phyloP scores from a whole-genome alignment of 1,284 basidiomycete genomes.

The Puccinia polysora region DNA sequence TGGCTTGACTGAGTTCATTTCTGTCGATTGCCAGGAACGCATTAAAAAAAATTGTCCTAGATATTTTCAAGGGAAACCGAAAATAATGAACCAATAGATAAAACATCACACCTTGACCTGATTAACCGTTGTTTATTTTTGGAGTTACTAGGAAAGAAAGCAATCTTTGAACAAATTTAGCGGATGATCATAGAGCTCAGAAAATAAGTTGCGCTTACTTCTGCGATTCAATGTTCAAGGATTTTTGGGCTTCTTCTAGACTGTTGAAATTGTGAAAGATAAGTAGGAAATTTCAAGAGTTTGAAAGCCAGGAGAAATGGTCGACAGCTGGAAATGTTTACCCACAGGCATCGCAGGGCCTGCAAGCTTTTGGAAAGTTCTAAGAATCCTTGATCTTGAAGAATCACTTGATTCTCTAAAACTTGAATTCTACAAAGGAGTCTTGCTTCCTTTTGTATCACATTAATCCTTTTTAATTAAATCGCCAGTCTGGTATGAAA shows the following conservation, averaged over 20 bases:
- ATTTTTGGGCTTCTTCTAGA: background rate
- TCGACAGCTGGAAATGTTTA: too few relatives aligned
- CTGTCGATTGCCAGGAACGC: too few relatives aligned
- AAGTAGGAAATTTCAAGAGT: background rate
- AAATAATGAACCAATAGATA: too few relatives aligned
- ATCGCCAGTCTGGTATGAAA: too few relatives aligned
- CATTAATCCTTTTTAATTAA: too few relatives aligned
- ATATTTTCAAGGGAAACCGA: too few relatives aligned
- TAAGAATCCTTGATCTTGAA: background rate
- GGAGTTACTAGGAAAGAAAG: too few relatives aligned
- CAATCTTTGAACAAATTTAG: too few relatives aligned
- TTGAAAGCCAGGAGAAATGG: background rate
- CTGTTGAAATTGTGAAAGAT: background rate
- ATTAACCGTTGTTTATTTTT: background rate
- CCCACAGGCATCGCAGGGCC: background rate
- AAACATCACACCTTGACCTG: slow-evolving; percentile 14
- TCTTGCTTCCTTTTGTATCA: slow-evolving; percentile 8
- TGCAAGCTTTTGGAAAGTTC: slow-evolving; percentile 11
- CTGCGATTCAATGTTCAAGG: background rate
- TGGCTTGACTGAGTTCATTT: background rate
- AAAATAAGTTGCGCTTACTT: background rate
- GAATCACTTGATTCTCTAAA: background rate
- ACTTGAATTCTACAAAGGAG: background rate
- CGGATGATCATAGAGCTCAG: too few relatives aligned
- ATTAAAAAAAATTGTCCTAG: too few relatives aligned